These are phyloP conservation scores for Calonectria fujianensis DNA, from an alignment of 2,329 filamentous ascomycete genomes.

Conservation along the genomic window DNA sequence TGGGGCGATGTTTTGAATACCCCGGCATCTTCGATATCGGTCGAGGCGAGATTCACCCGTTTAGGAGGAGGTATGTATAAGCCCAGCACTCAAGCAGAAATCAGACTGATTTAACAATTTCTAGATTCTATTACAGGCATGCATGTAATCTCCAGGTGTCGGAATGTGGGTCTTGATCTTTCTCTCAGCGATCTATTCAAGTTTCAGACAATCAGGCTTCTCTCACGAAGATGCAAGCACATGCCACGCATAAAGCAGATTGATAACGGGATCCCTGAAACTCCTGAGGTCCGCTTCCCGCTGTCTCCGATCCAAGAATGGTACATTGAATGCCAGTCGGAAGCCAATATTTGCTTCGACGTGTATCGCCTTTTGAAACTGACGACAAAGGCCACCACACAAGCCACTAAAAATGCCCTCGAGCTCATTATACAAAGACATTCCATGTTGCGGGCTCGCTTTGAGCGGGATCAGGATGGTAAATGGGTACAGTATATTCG, in stretches of 20 bases:
- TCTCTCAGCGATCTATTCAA: constrained; percentile 7
- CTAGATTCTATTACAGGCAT: constrained; percentile 18
- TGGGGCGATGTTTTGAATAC: constrained; percentile 19
- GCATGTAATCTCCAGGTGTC: constrained; percentile 16
- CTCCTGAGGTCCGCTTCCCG: constrained; percentile 26
- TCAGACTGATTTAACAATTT: constrained; percentile 1
- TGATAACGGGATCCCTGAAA: constrained; percentile 6
- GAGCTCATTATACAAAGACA: constrained; percentile 32
- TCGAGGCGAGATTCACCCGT: constrained; percentile 11
- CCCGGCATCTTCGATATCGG: constrained; percentile 8
- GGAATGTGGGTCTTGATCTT: constrained; percentile 10
- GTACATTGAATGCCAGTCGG: constrained; percentile 56
- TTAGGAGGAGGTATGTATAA: constrained; percentile 19
- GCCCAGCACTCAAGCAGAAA: constrained; percentile 1
- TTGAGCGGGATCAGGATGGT: constrained; percentile 11
- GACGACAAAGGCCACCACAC: constrained; percentile 25
- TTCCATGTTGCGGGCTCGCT: constrained; percentile 39
- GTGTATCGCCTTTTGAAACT: constrained; percentile 47
- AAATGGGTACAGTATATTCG: constrained; percentile 14
- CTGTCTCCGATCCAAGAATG: constrained; percentile 64
- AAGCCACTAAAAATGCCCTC: neutral
- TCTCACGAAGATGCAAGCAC: neutral
- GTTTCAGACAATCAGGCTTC: constrained; percentile 19
- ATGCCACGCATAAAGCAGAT: constrained; percentile 12
- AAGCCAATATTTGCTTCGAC: constrained; percentile 61